Percentiles rank a stretch among this genome's conserved stretches.
These are phyloP conservation scores for Boletus semigastroideus DNA, from an alignment of 1,284 basidiomycete genomes.

Conservation along the genomic window DNA sequence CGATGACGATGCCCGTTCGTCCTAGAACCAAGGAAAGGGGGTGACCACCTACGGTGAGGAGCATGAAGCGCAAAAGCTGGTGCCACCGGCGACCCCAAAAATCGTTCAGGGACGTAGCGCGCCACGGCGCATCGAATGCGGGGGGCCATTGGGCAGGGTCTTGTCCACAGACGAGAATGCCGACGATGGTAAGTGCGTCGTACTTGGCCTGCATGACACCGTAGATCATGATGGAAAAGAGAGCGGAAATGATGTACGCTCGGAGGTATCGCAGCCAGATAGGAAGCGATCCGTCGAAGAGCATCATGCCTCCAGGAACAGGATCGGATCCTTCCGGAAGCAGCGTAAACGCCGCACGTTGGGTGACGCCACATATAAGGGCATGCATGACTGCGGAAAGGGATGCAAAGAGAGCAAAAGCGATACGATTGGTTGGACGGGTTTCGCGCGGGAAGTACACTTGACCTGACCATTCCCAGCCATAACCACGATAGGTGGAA, in stretches of 20 bases:
- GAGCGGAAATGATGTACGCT: not conserved
- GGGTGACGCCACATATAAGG: not conserved
- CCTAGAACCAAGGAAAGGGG: too few relatives aligned
- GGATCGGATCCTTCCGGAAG: not conserved
- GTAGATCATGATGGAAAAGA: not conserved
- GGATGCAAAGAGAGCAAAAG: not conserved
- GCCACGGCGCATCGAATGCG: too few relatives aligned
- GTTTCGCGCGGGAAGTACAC: not conserved
- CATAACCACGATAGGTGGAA: not conserved
- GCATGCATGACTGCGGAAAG: not conserved
- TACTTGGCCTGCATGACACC: not conserved
- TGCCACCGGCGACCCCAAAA: not conserved
- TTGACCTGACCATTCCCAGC: conserved; percentile 1
- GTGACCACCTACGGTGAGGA: too few relatives aligned
- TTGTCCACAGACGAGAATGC: not conserved
- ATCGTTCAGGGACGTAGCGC: not conserved
- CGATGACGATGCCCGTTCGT: too few relatives aligned
- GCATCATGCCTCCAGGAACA: not conserved
- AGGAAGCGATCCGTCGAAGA: conserved; percentile 2
- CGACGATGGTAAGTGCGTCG: not conserved
- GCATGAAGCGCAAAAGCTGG: too few relatives aligned
- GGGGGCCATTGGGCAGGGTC: too few relatives aligned
- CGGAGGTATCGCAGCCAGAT: not conserved
- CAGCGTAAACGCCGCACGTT: not conserved
- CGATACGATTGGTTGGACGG: not conserved